Base-by-base conservation (phyloP, 345 rosid species). In the Tarenaya hassleriana region DNA sequence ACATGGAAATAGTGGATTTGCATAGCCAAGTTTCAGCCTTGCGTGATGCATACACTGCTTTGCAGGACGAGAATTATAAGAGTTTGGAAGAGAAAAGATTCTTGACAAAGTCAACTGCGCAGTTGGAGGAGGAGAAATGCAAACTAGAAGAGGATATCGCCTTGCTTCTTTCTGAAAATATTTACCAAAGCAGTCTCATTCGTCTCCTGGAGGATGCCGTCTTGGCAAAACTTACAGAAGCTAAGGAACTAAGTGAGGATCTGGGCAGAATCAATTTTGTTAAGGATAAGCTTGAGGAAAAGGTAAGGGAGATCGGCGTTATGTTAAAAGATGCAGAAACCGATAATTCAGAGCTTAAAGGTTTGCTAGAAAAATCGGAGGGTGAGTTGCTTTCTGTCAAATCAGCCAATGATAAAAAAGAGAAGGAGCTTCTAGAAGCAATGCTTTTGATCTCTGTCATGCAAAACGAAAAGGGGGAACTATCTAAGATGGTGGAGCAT, bases 111-210 rank as follows among this genome's bases (percentile, higher is more conserved):
- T 67, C 65, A 38, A 59, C 78, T 42, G 49, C 69, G 27, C 67
- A 59, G 49, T 70, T 81, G 58, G 64, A 52, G 69, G 75, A 64
- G 53, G 83, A 68, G 66, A 86, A 70, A 66, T 33, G 39, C 52
- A 45, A 45, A 21, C 75, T 82, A 43, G 88, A 87, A 77, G 90
- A 76, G 52, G 88, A 92, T 50, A 77, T 64, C 56, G 59, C 42
- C 59, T 47, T 64, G 14, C 50, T 75, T 45, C 68, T 81, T 34
- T 61, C 61, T 4, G 91, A 85, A 64, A 62, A 64, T 12, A 37
- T 82, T 16, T 81, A 73, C 61, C 83, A 79, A 68, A 71, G 73
- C 66, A 77, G 44, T 65, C 73, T 73, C 57, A 76, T 84, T 63
- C 50, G 73, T 24, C 63, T 85, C 63, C 68, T 77, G 64, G 75